Conservation (phyloP, 2,329 filamentous ascomycete genomes). For the Cercospora sesami region DNA sequence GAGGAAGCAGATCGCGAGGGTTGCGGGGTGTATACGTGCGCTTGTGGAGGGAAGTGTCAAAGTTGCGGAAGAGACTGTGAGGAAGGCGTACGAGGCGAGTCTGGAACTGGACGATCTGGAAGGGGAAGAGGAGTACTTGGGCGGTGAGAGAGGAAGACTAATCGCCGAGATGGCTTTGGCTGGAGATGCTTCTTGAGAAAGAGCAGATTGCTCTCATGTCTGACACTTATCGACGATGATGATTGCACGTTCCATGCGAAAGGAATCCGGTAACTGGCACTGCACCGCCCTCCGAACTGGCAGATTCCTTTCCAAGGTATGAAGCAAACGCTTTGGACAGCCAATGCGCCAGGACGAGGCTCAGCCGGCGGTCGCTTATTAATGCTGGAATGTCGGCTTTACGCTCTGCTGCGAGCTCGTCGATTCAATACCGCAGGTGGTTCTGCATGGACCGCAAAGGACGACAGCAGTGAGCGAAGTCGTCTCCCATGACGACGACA, state of each 20-base stretch:
- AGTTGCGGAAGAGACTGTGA: constrained; percentile 88
- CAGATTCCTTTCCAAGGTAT: background rate
- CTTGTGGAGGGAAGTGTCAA: constrained; percentile 78
- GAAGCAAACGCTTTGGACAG: background rate
- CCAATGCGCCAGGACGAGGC: background rate
- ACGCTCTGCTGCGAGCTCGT: background rate
- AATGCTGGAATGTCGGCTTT: background rate
- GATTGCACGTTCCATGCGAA: background rate
- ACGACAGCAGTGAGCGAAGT: background rate
- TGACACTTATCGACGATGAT: background rate
- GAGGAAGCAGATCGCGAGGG: constrained; percentile 81
- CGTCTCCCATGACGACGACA: background rate
- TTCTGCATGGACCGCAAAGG: background rate
- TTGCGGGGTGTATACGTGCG: constrained; percentile 77
- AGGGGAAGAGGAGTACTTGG: constrained; percentile 51
- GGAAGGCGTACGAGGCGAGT: constrained; percentile 76
- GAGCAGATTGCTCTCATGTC: background rate
- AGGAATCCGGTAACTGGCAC: background rate
- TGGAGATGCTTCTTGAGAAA: constrained; percentile 11
- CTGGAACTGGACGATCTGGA: constrained; percentile 70
- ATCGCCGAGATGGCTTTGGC: constrained; percentile 41
- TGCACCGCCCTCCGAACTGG: background rate
- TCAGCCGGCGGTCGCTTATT: background rate
- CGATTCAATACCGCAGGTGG: background rate
- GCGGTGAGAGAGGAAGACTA: constrained; percentile 41